Base-by-base conservation (phyloP, 129 eudicot genomes). In the Sambucus nigra region DNA sequence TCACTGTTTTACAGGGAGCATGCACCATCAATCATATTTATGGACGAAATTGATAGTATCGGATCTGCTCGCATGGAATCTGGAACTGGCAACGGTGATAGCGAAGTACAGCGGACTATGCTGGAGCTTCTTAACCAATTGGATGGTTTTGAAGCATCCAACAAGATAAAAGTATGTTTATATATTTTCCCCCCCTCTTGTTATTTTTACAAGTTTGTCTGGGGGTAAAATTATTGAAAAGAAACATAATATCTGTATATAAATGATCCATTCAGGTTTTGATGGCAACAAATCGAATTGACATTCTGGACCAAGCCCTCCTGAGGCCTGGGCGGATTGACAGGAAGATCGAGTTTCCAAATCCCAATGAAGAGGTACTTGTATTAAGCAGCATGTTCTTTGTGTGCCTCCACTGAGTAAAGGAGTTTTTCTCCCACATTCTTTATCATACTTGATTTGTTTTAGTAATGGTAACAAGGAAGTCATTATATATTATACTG, bases 81-180 rank as follows among this genome's bases (percentile, higher is more conserved):
- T 45, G 71, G 67, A 42, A 57, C 71, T 72, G 77, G n/a, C n/a
- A n/a, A n/a, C n/a, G n/a, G 72, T 66, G 77, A 72, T 38, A 72
- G 68, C 52, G 77, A 72, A 60, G 77, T 72, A 9, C 77, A 72
- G 42, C 51, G 72, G 24, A 72, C 77, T 7, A 72, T 72, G 77
- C 68, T 72, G 4, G 77, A 72, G 72, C 77, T 72, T 66, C 77
- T 72, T 16, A 72, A 60, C 60, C 77, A 72, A 57, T 51, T 72
- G 20, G 77, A 72, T 54, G 77, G 77, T 26, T 72, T 72, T 54
- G 77, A 72, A 54, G 72, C 77, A 39, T 65, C 77, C 16, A 72
- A 72, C 55, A 72, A 72, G 35, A 72, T 65, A 45, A 72, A 72
- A 62, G 72, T 71, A 71, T 31, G 15, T 53, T 11, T 21, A 21